Conservation (phyloP, 257 asterid genomes). For the Nicotiana noctiflora region DNA sequence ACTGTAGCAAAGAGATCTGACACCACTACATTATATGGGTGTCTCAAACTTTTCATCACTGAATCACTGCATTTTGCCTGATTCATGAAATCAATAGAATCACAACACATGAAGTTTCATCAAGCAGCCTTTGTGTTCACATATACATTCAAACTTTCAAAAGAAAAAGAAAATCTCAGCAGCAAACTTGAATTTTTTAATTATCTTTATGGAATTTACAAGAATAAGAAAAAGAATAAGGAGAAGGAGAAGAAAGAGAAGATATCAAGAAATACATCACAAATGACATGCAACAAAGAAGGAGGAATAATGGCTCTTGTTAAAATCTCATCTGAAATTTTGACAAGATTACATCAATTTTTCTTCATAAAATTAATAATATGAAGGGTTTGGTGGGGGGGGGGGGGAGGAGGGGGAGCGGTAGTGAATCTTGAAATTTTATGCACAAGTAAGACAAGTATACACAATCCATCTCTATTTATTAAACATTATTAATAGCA, state of each 20-base stretch:
- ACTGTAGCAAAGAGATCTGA: slow-evolving; percentile 35
- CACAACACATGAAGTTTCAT: slow-evolving; percentile 19
- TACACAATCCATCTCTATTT: neutral
- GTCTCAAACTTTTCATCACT: slow-evolving; percentile 22
- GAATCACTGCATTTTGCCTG: slow-evolving; percentile 32
- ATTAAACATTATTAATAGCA: neutral
- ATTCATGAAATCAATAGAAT: slow-evolving; percentile 28
- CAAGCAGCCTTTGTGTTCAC: slow-evolving; percentile 8
- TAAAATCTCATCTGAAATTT: no score
- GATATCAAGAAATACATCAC: neutral
- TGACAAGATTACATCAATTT: neutral
- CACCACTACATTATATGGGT: slow-evolving; percentile 22
- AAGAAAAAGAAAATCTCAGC: neutral
- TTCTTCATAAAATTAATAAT: neutral
- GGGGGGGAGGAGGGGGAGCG: neutral
- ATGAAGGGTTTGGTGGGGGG: neutral
- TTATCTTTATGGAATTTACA: neutral
- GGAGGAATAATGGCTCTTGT: no score
- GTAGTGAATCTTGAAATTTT: neutral
- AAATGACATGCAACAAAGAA: no score
- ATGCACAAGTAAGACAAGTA: neutral
- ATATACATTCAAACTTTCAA: neutral
- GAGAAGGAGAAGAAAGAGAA: no score
- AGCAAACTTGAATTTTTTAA: neutral
- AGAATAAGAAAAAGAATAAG: no score